Percentiles rank a stretch among this genome's conserved stretches.
Evolutionary conservation across 257 asterid species (phyloP).

Genomic region (Osmanthus fragrans): DNA sequence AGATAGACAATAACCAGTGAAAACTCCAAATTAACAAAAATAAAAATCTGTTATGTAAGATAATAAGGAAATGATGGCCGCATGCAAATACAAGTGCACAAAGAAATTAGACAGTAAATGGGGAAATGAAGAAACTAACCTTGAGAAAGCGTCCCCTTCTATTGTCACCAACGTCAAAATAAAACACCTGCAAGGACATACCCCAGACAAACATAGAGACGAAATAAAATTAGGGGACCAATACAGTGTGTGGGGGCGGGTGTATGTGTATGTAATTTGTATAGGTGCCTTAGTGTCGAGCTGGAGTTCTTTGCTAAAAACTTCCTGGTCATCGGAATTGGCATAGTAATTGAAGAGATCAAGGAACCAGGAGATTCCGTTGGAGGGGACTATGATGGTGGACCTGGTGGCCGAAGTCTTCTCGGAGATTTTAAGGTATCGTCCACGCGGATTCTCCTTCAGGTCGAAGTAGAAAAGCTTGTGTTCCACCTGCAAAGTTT

Average conservation of each 20-base stretch:
- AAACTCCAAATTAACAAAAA: constrained; percentile 8
- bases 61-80: not conserved
- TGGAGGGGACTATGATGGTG: constrained; percentile 88
- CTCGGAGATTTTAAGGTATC: constrained; percentile 94
- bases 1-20: not conserved
- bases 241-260: not conserved
- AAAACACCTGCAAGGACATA: constrained; percentile 65
- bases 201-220: constrained; percentile 13
- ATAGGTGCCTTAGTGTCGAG: constrained; percentile 82
- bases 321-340: constrained; percentile 77
- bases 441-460: constrained; percentile 97
- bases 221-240: not conserved
- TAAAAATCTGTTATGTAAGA: not conserved
- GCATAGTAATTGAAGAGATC: constrained; percentile 96
- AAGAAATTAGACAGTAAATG: not conserved
- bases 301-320: constrained; percentile 90
- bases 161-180: constrained; percentile 93
- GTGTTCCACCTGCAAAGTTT: constrained; percentile 95
- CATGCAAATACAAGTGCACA: not conserved
- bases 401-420: constrained; percentile 97
- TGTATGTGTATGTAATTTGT: constrained; percentile 13
- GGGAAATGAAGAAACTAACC: constrained; percentile 43
- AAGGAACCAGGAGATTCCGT: constrained; percentile 95
- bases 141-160: constrained; percentile 97
- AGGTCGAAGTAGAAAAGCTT: constrained; percentile 95